These are phyloP conservation scores for Guillardia theta DNA, from an alignment of 78 protist species.

Conservation along the genomic window DNA sequence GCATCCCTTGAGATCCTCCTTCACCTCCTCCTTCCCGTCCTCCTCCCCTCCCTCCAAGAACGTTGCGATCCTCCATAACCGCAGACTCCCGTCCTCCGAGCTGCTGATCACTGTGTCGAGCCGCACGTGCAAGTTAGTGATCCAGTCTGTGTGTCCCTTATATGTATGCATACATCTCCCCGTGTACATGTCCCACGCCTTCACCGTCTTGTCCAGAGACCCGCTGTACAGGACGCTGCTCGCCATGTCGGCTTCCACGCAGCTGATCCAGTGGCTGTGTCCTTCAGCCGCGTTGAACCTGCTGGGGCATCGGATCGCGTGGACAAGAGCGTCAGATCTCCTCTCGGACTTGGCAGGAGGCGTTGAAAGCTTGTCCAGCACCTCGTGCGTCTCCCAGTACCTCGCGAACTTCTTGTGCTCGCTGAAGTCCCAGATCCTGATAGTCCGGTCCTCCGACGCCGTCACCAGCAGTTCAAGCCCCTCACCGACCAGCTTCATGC, in stretches of 20 bases:
- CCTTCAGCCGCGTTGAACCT: background rate
- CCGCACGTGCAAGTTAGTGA: background rate
- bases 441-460: background rate
- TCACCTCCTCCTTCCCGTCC: background rate
- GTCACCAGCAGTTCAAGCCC: background rate
- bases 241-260: background rate
- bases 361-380: background rate
- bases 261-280: background rate
- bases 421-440: background rate
- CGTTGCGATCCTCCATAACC: background rate
- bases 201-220: background rate
- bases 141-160: background rate
- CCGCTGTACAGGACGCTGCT: background rate
- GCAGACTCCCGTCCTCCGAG: background rate
- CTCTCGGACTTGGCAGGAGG: background rate
- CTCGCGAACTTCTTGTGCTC: background rate
- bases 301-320: background rate
- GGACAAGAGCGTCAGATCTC: background rate
- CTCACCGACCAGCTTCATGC: background rate
- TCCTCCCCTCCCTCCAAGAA: background rate
- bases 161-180: background rate
- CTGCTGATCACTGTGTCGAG: background rate
- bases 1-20: too few relatives aligned
- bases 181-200: background rate
- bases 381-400: background rate